Percentiles rank a stretch among this genome's conserved stretches.
Evolutionary conservation across 805 yeast genomes (phyloP).

Genomic region (Zygosaccharomyces rouxii): DNA sequence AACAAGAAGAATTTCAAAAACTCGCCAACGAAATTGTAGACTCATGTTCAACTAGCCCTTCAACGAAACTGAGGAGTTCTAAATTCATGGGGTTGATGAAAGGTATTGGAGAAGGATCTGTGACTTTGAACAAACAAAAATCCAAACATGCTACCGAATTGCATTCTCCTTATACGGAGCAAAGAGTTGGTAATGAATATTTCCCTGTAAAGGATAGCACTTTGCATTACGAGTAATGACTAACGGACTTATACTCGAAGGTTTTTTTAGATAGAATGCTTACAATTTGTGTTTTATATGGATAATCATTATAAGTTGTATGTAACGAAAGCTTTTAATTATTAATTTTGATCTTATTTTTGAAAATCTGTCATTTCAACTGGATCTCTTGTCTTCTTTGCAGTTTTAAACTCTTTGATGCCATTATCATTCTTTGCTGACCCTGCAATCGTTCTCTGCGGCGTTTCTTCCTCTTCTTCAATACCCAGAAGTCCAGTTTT

Average conservation of each 20-base stretch:
- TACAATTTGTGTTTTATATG: not conserved
- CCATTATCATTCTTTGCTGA: not conserved
- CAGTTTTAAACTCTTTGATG: slow-evolving; percentile 5
- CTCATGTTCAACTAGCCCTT: slow-evolving; percentile 14
- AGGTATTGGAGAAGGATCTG: slow-evolving; percentile 30
- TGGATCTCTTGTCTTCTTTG: slow-evolving; percentile 3
- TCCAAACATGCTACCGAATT: slow-evolving; percentile 19
- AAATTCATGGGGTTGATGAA: slow-evolving; percentile 32
- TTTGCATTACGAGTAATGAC: not conserved
- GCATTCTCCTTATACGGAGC: slow-evolving; percentile 24
- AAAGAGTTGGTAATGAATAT: slow-evolving; percentile 28
- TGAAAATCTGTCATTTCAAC: slow-evolving; percentile 13
- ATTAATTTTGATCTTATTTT: not conserved
- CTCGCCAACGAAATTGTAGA: slow-evolving; percentile 27
- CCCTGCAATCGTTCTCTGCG: slow-evolving; percentile 1
- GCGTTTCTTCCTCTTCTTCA: slow-evolving; percentile 28
- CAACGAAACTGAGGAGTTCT: slow-evolving; percentile 25
- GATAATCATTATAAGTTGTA: not conserved
- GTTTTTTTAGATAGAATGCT: not conserved
- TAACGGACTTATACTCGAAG: not conserved
- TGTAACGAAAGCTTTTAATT: not conserved
- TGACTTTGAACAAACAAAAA: slow-evolving; percentile 22
- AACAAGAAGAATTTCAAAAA: slow-evolving; percentile 26
- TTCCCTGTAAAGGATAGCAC: slow-evolving; percentile 22
- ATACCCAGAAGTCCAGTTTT: slow-evolving; percentile 40